Evolutionary conservation across 2,329 filamentous ascomycete species (phyloP), one percentile per base, ranked within the genome.

Genomic region (Aspergillus pseudoviridinutans): DNA sequence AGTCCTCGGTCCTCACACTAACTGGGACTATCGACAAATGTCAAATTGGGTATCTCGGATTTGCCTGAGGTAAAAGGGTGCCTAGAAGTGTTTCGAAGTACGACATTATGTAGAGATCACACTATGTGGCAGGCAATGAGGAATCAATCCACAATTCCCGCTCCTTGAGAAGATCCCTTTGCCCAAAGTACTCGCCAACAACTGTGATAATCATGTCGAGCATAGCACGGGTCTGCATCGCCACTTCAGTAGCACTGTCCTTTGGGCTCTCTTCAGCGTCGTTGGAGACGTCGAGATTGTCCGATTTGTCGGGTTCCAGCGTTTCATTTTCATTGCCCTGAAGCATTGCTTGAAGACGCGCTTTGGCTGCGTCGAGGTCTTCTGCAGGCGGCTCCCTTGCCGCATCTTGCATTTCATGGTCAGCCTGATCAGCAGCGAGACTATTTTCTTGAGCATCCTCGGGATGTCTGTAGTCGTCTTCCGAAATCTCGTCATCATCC

Each of bases 201-300:
- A 97, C 82, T 0, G 90, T 94, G 64, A 97, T 79, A 54, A 97
- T 90, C 91, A 96, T 96, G 75, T 95, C 92, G 35, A 97, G 80
- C 44, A 91, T 92, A n/a, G 86, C 88, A 28, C 84, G 80, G 20
- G 67, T 71, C 57, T 74, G 66, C 50, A 63, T 63, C 14, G 54
- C 55, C 35, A 62, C 51, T 67, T 68, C 57, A 57, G 68, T 56
- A 6, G 50, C 51, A 42, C 56, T 55, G 4, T 67, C 63, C 24
- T 70, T 69, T 5, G 67, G 63, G 27, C 74, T 71, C 24, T 27
- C 20, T 47, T 7, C 24, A 6, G 50, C 47, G 4, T 24, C 50
- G n/a, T 56, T 51, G 22, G 32, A 24, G 6, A 27, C 14, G 8
- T 60, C 53, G 22, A 59, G 74, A 20, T 60, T 27, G 20, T 58